These are phyloP conservation scores for Crucihimalaya himalaica DNA, from an alignment of 345 rosid species.

Conservation along the genomic window DNA sequence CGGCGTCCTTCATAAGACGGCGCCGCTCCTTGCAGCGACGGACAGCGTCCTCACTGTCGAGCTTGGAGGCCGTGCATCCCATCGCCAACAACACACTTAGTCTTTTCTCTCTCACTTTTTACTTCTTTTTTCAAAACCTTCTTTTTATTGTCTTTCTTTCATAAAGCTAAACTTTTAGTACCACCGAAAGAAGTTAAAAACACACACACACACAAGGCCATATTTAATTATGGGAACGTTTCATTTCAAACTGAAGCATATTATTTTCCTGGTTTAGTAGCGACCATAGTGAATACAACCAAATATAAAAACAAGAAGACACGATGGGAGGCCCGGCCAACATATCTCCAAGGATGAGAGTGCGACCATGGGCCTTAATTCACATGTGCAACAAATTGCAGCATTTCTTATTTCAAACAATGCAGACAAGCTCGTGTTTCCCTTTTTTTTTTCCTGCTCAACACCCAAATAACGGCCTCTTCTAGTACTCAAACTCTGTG, in stretches of 20 bases:
- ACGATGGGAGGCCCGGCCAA: background rate
- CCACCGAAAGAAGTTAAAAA: background rate
- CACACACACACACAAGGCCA: too few species aligned
- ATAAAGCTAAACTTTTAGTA: background rate
- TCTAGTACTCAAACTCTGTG: background rate
- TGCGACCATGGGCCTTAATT: background rate
- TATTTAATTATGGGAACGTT: too few species aligned
- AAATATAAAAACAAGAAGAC: background rate
- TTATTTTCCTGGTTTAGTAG: too few species aligned
- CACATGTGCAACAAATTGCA: background rate
- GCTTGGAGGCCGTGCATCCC: conserved; percentile 94
- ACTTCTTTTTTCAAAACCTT: background rate
- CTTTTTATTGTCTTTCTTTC: background rate
- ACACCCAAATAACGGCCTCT: conserved; percentile 47
- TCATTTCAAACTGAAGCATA: too few species aligned
- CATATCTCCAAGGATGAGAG: background rate
- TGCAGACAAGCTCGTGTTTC: background rate
- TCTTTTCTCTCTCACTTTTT: background rate
- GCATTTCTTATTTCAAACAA: conserved; percentile 15
- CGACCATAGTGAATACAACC: too few species aligned
- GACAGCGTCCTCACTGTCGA: conserved; percentile 88
- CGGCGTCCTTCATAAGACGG: conserved; percentile 86
- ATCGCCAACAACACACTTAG: conserved; percentile 29
- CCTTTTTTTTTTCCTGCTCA: conserved; percentile 37
- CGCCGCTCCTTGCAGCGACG: conserved; percentile 95